Evolutionary conservation across 352 stramenopile genomes (phyloP).

Genomic region (Pythium aquatile): DNA sequence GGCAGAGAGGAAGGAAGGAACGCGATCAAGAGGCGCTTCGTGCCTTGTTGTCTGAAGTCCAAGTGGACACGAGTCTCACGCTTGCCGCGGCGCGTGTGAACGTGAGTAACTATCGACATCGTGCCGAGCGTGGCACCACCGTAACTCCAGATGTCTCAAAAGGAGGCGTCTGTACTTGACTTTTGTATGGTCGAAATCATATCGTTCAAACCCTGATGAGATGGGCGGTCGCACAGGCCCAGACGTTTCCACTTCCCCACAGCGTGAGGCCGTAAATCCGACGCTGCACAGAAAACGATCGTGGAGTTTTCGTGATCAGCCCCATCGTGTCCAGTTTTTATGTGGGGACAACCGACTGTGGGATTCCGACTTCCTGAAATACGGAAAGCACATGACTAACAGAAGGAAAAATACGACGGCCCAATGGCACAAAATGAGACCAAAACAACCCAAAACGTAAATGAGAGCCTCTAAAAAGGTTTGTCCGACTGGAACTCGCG

Average conservation of each 20-base stretch:
- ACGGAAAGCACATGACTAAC: neutral
- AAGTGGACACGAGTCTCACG: constrained; percentile 1
- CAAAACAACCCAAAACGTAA: too few relatives aligned
- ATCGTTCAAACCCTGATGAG: neutral
- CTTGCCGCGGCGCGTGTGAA: neutral
- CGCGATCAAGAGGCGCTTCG: neutral
- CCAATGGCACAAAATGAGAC: neutral
- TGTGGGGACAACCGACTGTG: neutral
- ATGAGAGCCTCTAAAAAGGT: too few relatives aligned
- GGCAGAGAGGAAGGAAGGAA: neutral
- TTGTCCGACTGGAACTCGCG: too few relatives aligned
- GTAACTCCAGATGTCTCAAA: neutral
- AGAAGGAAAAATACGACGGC: neutral
- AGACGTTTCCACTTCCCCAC: neutral
- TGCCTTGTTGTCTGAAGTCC: neutral
- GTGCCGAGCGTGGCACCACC: neutral
- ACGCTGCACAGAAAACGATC: neutral
- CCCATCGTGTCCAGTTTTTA: constrained; percentile 1
- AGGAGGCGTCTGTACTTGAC: neutral
- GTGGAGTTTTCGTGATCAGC: neutral
- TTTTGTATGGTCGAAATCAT: neutral
- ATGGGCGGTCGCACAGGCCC: neutral
- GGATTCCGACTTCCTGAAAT: neutral
- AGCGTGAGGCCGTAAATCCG: neutral
- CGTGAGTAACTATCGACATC: neutral